phyloP scores from a whole-genome alignment of 208 protist genomes.

The Herpetomonas tarakana region DNA sequence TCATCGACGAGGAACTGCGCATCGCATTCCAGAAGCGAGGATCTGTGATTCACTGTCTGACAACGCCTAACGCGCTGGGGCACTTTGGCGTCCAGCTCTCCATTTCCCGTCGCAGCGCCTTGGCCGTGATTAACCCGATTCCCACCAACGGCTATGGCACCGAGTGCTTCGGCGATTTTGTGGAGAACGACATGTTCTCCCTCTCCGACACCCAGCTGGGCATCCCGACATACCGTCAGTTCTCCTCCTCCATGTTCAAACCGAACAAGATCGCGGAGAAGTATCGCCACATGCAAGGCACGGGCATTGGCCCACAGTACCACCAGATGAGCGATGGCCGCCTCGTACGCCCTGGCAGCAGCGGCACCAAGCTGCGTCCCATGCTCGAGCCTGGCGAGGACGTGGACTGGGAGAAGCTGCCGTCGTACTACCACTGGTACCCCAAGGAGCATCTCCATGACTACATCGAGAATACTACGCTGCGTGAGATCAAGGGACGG shows the following conservation, averaged over 20 bases:
- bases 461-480: constrained; percentile 88
- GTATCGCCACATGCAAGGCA: constrained; percentile 85
- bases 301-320: constrained; percentile 80
- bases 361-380: constrained; percentile 78
- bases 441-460: constrained; percentile 83
- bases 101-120: constrained; percentile 66
- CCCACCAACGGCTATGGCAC: constrained; percentile 86
- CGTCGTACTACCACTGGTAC: constrained; percentile 90
- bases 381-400: constrained; percentile 83
- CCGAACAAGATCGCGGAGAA: constrained; percentile 83
- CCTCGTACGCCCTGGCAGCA: constrained; percentile 79
- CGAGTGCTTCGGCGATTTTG: constrained; percentile 89
- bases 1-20: constrained; percentile 86
- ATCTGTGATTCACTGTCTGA: constrained; percentile 83
- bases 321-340: constrained; percentile 80
- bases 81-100: constrained; percentile 86
- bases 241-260: constrained; percentile 65
- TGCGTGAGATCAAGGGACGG: constrained; percentile 70
- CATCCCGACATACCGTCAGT: constrained; percentile 74
- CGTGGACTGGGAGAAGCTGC: constrained; percentile 83
- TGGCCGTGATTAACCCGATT: constrained; percentile 86
- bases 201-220: constrained; percentile 82
- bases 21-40: constrained; percentile 87
- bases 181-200: constrained; percentile 89
- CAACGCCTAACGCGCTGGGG: constrained; percentile 77